phyloP scores from a whole-genome alignment of 2,329 filamentous ascomycete genomes.

The Saccharata proteae region DNA sequence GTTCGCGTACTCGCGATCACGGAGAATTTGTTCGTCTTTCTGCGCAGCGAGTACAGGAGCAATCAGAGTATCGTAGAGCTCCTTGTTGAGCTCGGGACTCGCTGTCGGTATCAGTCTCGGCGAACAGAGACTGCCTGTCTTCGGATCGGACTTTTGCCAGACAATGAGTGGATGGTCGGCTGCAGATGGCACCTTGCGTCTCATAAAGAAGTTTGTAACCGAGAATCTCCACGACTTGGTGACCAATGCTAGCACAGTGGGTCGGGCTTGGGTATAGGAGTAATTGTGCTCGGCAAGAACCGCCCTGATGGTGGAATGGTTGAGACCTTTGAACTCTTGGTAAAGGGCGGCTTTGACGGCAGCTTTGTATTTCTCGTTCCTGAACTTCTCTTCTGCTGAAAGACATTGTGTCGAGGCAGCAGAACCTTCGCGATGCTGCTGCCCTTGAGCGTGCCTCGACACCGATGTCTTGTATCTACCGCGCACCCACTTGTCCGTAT shows the following conservation, averaged over 20 bases:
- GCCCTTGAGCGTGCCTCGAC: conserved; percentile 25
- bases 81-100: conserved; percentile 42
- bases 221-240: conserved; percentile 68
- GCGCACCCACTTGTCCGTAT: conserved; percentile 56
- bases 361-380: conserved; percentile 53
- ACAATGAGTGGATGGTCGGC: conserved; percentile 48
- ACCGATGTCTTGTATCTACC: conserved; percentile 46
- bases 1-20: conserved; percentile 30
- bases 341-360: conserved; percentile 57
- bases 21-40: conserved; percentile 24
- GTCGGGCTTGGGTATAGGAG: conserved; percentile 60
- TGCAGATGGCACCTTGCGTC: conserved; percentile 45
- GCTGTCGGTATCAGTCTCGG: conserved; percentile 56
- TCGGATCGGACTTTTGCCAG: conserved; percentile 30
- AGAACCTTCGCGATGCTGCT: conserved; percentile 23
- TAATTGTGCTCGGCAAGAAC: conserved; percentile 73
- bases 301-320: conserved; percentile 61
- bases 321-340: conserved; percentile 64
- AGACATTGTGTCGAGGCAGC: no score
- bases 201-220: conserved; percentile 57
- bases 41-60: conserved; percentile 28
- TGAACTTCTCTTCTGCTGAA: conserved; percentile 53
- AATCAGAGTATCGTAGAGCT: conserved; percentile 34
- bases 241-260: conserved; percentile 55
- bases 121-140: conserved; percentile 39